Conservation (phyloP, 257 asterid genomes). For the Cordia subcordata region DNA sequence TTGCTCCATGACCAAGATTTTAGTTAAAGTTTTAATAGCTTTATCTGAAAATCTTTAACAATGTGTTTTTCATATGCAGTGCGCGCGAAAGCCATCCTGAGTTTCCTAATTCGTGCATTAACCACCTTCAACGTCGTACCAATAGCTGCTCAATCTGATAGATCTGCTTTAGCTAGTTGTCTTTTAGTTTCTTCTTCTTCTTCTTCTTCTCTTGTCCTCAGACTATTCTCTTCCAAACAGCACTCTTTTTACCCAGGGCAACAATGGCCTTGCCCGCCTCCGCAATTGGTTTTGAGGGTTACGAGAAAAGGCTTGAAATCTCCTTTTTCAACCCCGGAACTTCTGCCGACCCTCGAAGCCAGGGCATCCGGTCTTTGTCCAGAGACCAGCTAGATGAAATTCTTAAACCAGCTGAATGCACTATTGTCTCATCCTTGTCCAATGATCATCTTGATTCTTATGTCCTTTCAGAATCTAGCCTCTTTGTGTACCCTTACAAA, state of each 20-base stretch:
- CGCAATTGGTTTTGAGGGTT: slow-evolving; percentile 84
- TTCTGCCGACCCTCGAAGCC: slow-evolving; percentile 42
- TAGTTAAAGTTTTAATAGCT: background rate
- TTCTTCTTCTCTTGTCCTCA: slow-evolving; percentile 32
- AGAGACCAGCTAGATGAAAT: slow-evolving; percentile 62
- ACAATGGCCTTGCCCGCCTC: slow-evolving; percentile 57
- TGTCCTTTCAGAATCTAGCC: slow-evolving; percentile 85
- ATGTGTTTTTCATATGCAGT: slow-evolving; percentile 36
- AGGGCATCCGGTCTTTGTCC: slow-evolving; percentile 58
- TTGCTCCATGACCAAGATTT: background rate
- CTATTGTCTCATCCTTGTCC: slow-evolving; percentile 66
- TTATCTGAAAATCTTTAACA: background rate
- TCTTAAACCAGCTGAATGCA: slow-evolving; percentile 72
- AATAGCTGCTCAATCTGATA: slow-evolving; percentile 14
- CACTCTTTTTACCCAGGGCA: slow-evolving; percentile 10
- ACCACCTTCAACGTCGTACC: slow-evolving; percentile 15
- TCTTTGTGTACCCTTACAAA: slow-evolving; percentile 70
- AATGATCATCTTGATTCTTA: slow-evolving; percentile 68
- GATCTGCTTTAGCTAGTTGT: slow-evolving; percentile 5
- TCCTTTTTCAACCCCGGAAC: slow-evolving; percentile 45
- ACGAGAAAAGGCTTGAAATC: slow-evolving; percentile 79
- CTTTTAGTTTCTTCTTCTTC: slow-evolving; percentile 23
- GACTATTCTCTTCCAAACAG: slow-evolving; percentile 19
- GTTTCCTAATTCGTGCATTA: slow-evolving; percentile 17
- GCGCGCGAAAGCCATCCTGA: slow-evolving; percentile 90